Base-by-base conservation (phyloP, 352 stramenopile genomes). In the Blastocystis sp. region DNA sequence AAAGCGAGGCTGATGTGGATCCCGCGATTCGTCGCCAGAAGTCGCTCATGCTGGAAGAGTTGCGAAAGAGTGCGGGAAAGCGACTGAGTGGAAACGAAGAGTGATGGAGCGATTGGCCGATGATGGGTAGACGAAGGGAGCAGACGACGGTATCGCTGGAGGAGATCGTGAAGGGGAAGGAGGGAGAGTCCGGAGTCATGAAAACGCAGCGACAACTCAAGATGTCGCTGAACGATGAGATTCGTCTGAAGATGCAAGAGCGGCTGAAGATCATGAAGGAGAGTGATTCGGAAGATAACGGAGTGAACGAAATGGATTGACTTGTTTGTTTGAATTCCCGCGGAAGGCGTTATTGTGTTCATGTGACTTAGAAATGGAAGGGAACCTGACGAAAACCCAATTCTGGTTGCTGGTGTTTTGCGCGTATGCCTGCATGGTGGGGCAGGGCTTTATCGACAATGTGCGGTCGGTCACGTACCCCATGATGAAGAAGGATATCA, bases 141-240 rank as follows among this genome's bases (percentile, higher is more conserved):
- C 24, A 59, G 34, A 29, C 27, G 2, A 42, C 9, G 46, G 21
- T 4, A 29, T 75, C 63, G 36, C 61, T 36, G 9, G 69, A 81
- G 11, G 53, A 21, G 21, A 64, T 81, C 11, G 69, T 81, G 51
- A 81, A 81, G n/a, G 69, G 69, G 27, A 42, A 21, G 42, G 44
- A 49, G 27, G 69, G 44, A 14, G 69, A 81, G 48, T 81, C 69
- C 8, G 53, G n/a, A 4, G 53, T 81, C n/a, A 81, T 29, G 36
- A 81, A 81, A 44, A 61, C 46, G 34, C 69, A 81, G 53, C 24
- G 69, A 29, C 42, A 64, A 65, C 40, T 81, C 24, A 81, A 81
- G 69, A 34, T 81, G 46, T 81, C 69, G 18, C 69, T 81, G 40
- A 81, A 81, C 42, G 69, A 81, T n/a, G 69, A 81, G 53, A 81